phyloP scores from a whole-genome alignment of 805 yeast species.

The Debaryomyces tyrocola region DNA sequence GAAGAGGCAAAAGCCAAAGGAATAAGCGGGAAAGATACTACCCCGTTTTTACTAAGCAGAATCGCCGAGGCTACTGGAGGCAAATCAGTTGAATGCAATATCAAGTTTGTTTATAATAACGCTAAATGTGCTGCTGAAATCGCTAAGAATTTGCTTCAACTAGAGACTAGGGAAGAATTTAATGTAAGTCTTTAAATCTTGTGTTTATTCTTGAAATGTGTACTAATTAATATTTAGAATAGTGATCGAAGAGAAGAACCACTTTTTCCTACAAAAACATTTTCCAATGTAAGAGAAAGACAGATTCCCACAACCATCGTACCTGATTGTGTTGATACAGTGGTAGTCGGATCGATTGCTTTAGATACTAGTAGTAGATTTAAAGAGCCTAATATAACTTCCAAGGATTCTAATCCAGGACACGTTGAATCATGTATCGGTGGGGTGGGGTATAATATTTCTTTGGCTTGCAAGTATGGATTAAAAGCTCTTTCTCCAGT shows the following conservation, averaged over 20 bases:
- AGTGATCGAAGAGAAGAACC: no score
- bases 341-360: constrained; percentile 75
- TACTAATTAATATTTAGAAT: constrained; percentile 6
- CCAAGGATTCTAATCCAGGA: constrained; percentile 77
- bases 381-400: no score
- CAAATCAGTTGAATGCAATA: constrained; percentile 66
- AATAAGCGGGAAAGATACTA: constrained; percentile 68
- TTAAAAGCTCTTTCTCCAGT: constrained; percentile 5
- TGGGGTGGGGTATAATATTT: constrained; percentile 83
- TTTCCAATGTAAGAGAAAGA: no score
- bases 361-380: constrained; percentile 62
- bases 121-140: constrained; percentile 68
- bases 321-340: no score
- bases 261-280: no score
- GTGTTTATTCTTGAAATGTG: no score
- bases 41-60: constrained; percentile 71
- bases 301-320: no score
- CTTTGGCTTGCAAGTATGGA: constrained; percentile 52
- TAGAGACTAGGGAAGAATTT: constrained; percentile 23
- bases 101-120: constrained; percentile 75
- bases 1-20: constrained; percentile 51
- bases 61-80: constrained; percentile 71
- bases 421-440: constrained; percentile 58
- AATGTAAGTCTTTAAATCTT: constrained; percentile 2
- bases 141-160: constrained; percentile 50